phyloP scores from a whole-genome alignment of 257 asterid genomes.

The Anisodus tanguticus region DNA sequence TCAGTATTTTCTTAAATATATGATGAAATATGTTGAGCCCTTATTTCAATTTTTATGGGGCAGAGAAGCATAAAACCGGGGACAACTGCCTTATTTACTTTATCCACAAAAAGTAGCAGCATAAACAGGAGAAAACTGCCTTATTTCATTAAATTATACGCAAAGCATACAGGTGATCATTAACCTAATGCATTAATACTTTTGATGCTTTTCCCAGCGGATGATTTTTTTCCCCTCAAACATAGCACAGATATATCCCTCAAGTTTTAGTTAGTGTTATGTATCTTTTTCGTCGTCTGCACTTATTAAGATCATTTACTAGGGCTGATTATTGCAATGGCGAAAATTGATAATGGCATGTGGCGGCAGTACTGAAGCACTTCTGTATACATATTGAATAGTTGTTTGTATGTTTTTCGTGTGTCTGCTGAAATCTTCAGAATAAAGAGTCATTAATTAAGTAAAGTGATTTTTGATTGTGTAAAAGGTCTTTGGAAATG shows the following conservation, averaged over 20 bases:
- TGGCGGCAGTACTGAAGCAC: neutral
- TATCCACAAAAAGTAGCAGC: no score
- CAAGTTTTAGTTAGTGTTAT: neutral
- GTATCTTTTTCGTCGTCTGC: neutral
- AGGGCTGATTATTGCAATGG: neutral
- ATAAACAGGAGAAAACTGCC: neutral
- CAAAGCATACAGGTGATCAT: neutral
- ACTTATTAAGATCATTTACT: neutral
- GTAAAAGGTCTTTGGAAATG: neutral
- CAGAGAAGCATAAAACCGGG: neutral
- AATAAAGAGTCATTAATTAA: neutral
- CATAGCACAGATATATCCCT: neutral
- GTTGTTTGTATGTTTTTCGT: neutral
- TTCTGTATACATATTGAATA: neutral
- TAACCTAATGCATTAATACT: neutral
- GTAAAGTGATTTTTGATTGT: neutral
- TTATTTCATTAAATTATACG: neutral
- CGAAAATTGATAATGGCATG: neutral
- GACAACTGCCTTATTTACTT: neutral
- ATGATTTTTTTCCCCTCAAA: neutral
- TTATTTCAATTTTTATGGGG: neutral
- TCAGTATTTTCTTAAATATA: neutral
- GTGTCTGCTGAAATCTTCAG: constrained; percentile 5
- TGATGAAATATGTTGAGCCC: neutral
- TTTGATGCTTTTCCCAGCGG: neutral